A percentile compares a stretch with the other conserved stretches of the same genome.
phyloP scores from a whole-genome alignment of 306 rosid species.

The Sesbania bispinosa region DNA sequence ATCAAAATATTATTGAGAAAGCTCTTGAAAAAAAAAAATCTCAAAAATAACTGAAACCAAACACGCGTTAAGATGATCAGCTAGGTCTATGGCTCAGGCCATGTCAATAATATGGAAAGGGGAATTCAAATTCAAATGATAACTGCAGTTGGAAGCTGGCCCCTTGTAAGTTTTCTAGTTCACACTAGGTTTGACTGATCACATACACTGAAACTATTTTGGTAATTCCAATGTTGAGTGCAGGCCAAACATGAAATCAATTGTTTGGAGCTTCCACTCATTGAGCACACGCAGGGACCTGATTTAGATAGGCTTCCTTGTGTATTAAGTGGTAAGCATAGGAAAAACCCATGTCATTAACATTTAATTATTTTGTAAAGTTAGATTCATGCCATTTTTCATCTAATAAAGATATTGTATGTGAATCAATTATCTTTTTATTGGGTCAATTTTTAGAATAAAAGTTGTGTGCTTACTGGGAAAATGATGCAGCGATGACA shows the following conservation, averaged over 20 bases:
- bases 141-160: background rate
- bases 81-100: background rate
- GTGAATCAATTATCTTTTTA: background rate
- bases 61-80: background rate
- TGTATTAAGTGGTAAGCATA: slow-evolving; percentile 55
- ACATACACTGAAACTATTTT: slow-evolving; percentile 12
- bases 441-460: background rate
- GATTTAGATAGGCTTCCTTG: slow-evolving; percentile 73
- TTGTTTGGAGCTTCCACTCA: slow-evolving; percentile 97
- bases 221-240: slow-evolving; percentile 42
- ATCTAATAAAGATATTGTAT: background rate
- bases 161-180: background rate
- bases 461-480: background rate
- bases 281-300: slow-evolving; percentile 77
- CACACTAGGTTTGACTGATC: background rate
- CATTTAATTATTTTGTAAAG: background rate
- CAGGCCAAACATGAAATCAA: slow-evolving; percentile 80
- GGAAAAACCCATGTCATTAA: background rate
- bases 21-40: background rate
- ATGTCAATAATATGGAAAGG: slow-evolving; percentile 4
- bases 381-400: background rate
- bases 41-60: background rate
- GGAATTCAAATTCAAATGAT: slow-evolving; percentile 15
- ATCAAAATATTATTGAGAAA: background rate
- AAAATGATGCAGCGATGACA: slow-evolving; percentile 6